A percentile compares a stretch with the other conserved stretches of the same genome.
These are phyloP conservation scores for Escovopsis sp. DNA, from an alignment of 2,329 filamentous ascomycete species.

Conservation along the genomic window DNA sequence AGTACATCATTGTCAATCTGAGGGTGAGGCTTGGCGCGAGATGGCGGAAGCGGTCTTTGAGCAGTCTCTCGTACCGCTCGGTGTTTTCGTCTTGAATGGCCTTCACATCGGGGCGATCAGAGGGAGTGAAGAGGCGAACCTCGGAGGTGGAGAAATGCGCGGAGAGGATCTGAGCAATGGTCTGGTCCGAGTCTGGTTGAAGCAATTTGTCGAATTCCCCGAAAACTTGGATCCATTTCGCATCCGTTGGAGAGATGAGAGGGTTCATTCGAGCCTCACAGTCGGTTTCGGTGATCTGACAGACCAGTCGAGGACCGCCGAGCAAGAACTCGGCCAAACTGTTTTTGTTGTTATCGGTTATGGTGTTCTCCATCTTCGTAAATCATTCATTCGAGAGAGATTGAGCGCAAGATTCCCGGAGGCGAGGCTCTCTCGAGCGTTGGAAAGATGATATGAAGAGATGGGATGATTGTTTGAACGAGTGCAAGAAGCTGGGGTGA, in stretches of 20 bases:
- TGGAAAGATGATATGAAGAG: no score
- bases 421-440: no score
- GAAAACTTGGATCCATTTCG: constrained; percentile 13
- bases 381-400: not conserved
- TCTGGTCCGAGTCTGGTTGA: constrained; percentile 5
- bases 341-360: no score
- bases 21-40: constrained; percentile 16
- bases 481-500: not conserved
- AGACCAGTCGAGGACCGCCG: not conserved
- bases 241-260: constrained; percentile 10
- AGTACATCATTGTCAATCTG: constrained; percentile 32
- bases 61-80: constrained; percentile 14
- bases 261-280: constrained; percentile 8
- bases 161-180: constrained; percentile 17
- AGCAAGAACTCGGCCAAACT: not conserved
- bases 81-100: constrained; percentile 17
- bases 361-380: not conserved
- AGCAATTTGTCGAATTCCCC: constrained; percentile 16
- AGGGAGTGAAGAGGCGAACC: constrained; percentile 15
- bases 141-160: constrained; percentile 20
- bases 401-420: no score
- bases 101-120: constrained; percentile 13
- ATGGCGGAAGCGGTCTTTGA: constrained; percentile 17
- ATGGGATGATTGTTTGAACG: not conserved
- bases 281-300: not conserved